These are phyloP conservation scores for Psidium friedrichsthalianum DNA, from an alignment of 345 rosid species.

Conservation along the genomic window DNA sequence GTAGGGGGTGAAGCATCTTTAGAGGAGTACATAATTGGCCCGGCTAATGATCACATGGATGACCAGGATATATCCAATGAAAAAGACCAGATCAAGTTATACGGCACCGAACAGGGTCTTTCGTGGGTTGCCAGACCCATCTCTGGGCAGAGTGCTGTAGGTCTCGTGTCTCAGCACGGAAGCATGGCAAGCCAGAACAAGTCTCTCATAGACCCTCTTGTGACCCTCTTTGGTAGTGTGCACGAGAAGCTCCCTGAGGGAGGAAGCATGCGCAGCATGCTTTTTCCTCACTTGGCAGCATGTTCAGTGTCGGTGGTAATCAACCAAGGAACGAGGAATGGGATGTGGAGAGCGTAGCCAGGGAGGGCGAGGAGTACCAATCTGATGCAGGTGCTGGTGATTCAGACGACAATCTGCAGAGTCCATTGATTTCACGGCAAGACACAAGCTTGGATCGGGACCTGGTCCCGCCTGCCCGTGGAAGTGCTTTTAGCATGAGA, in stretches of 20 bases:
- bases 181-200: neutral
- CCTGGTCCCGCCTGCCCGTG: neutral
- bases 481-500: constrained; percentile 3
- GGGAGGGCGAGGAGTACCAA: constrained; percentile 12
- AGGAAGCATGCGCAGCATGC: constrained; percentile 5
- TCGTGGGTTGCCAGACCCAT: constrained; percentile 13
- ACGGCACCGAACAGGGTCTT: constrained; percentile 2
- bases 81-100: constrained; percentile 10
- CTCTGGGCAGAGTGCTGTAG: constrained; percentile 4
- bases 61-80: neutral
- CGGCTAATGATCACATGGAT: neutral
- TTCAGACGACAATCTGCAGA: constrained; percentile 6
- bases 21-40: constrained; percentile 15
- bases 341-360: constrained; percentile 7
- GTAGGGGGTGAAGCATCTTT: constrained; percentile 11
- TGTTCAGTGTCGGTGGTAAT: constrained; percentile 9
- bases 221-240: constrained; percentile 11
- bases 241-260: constrained; percentile 9
- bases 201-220: constrained; percentile 11
- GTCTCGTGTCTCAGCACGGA: constrained; percentile 10
- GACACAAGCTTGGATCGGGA: neutral
- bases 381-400: constrained; percentile 1
- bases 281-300: constrained; percentile 15
- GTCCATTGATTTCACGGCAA: constrained; percentile 15
- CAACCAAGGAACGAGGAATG: constrained; percentile 5